Evolutionary conservation across 225 moss, liverwort and hornwort genomes (phyloP).

Genomic region (Marchantia paleacea): DNA sequence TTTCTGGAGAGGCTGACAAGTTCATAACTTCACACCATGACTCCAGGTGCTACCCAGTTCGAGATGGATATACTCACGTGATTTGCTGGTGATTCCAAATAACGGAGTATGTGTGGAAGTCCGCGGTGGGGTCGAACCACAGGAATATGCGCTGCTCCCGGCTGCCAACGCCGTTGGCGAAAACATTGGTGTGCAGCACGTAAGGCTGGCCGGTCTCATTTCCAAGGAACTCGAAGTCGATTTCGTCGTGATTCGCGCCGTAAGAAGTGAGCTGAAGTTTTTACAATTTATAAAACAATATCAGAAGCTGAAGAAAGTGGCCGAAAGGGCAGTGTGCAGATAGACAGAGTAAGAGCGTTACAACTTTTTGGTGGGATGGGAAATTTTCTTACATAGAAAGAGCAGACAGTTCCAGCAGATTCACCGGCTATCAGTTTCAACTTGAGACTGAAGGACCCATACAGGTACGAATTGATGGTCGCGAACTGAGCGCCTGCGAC

Average conservation of each 20-base stretch:
- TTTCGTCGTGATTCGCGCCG: constrained; percentile 41
- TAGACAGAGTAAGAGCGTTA: too few species aligned
- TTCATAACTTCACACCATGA: background rate
- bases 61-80: constrained; percentile 28
- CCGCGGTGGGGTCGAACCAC: constrained; percentile 43
- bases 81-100: constrained; percentile 50
- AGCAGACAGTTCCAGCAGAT: constrained; percentile 18
- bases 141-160: constrained; percentile 46
- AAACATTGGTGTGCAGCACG: constrained; percentile 44
- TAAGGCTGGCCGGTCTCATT: constrained; percentile 46
- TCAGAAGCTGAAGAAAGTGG: too few species aligned
- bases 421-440: constrained; percentile 7
- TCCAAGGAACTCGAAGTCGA: constrained; percentile 60
- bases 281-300: too few species aligned
- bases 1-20: too few species aligned
- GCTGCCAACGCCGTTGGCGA: constrained; percentile 33
- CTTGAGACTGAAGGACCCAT: background rate
- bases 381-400: constrained; percentile 10
- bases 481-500: background rate
- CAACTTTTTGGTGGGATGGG: too few species aligned
- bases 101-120: constrained; percentile 47
- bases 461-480: background rate
- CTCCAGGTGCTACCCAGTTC: too few species aligned
- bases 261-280: constrained; percentile 43
- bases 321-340: too few species aligned